A percentile compares a stretch with the other conserved stretches of the same genome.
Conservation (phyloP, 441 rosid species). For the Arabidopsis hybrid region DNA sequence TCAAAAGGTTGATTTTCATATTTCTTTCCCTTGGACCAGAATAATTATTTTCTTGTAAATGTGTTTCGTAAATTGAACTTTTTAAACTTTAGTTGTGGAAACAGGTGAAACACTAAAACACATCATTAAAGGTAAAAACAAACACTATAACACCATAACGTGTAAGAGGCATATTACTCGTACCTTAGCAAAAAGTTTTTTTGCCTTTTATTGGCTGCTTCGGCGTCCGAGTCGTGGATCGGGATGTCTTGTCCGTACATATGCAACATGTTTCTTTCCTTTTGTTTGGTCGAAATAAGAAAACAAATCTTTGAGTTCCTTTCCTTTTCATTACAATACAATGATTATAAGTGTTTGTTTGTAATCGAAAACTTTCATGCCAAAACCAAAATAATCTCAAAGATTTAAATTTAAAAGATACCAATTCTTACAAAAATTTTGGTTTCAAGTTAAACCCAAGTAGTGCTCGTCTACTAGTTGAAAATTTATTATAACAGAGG, state of each 20-base stretch:
- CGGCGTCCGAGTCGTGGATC: constrained; percentile 23
- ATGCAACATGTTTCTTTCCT: constrained; percentile 26
- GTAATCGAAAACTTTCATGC: too few relatives aligned
- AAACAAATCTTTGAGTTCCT: background rate
- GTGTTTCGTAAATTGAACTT: background rate
- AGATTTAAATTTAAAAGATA: too few relatives aligned
- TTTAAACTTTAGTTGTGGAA: constrained; percentile 1
- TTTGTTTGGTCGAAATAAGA: constrained; percentile 2
- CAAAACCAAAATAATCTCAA: too few relatives aligned
- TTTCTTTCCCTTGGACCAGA: background rate
- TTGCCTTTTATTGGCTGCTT: constrained; percentile 27
- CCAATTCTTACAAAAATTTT: too few relatives aligned
- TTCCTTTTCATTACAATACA: background rate
- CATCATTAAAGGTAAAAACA: background rate
- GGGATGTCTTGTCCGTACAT: constrained; percentile 21
- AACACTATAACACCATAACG: constrained; percentile 5
- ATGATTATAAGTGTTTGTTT: too few relatives aligned
- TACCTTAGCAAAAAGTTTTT: too few relatives aligned
- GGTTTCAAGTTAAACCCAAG: too few relatives aligned
- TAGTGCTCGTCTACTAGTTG: too few relatives aligned
- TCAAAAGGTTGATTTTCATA: background rate
- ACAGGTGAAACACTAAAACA: background rate
- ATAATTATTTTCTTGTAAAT: background rate
- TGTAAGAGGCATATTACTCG: background rate
- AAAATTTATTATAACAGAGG: too few relatives aligned